A percentile compares a stretch with the other conserved stretches of the same genome.
Conservation (phyloP, 2,329 filamentous ascomycete species). For the Purpureocillium lavendulum region DNA sequence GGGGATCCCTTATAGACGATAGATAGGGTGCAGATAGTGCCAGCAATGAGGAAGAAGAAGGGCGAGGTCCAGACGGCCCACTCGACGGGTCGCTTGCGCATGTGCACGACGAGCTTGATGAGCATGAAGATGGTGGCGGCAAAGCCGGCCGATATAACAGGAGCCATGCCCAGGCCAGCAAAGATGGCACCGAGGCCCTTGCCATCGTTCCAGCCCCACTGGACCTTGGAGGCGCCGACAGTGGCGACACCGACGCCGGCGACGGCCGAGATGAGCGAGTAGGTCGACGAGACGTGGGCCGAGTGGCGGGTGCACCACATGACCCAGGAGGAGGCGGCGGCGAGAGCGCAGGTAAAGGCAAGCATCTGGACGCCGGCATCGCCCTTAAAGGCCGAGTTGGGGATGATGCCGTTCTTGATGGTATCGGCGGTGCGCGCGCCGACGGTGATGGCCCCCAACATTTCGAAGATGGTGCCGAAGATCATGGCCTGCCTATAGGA, state of each 20-base stretch:
- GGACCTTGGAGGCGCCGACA: slow-evolving; percentile 48
- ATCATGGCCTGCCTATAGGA: slow-evolving; percentile 61
- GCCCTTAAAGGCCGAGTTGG: slow-evolving; percentile 43
- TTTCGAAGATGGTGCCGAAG: slow-evolving; percentile 56
- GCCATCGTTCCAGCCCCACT: slow-evolving; percentile 64
- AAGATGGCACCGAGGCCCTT: slow-evolving; percentile 66
- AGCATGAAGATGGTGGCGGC: slow-evolving; percentile 61
- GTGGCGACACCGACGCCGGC: slow-evolving; percentile 60
- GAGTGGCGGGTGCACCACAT: slow-evolving; percentile 71
- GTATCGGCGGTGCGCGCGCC: slow-evolving; percentile 62
- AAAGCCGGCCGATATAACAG: slow-evolving; percentile 56
- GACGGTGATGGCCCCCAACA: slow-evolving; percentile 56
- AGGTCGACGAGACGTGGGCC: slow-evolving; percentile 62
- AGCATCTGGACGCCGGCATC: slow-evolving; percentile 61
- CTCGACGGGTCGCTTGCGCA: slow-evolving; percentile 61
- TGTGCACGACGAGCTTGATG: slow-evolving; percentile 56
- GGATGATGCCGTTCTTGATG: slow-evolving; percentile 70
- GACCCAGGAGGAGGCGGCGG: slow-evolving; percentile 60
- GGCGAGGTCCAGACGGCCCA: slow-evolving; percentile 69
- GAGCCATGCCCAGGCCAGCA: slow-evolving; percentile 63
- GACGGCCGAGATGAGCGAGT: slow-evolving; percentile 59
- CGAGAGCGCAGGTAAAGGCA: slow-evolving; percentile 54
- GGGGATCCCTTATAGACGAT: slow-evolving; percentile 78
- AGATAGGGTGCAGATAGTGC: slow-evolving; percentile 65
- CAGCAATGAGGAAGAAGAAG: slow-evolving; percentile 70